These are phyloP conservation scores for Annona squamosa DNA, from an alignment of 164 flowering plant species.

Conservation along the genomic window DNA sequence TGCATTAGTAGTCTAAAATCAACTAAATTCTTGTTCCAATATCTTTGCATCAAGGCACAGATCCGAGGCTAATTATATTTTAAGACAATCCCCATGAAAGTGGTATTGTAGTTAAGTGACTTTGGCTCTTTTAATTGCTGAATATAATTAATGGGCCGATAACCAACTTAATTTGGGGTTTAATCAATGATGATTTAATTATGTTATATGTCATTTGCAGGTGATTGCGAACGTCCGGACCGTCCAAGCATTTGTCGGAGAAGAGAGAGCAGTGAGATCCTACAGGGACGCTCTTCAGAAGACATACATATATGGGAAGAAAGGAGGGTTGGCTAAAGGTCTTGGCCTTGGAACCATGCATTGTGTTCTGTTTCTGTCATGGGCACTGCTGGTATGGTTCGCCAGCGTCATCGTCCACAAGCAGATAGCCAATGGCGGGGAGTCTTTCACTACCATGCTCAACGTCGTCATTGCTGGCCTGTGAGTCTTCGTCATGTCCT, in stretches of 20 bases:
- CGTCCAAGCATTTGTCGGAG: slow-evolving; percentile 95
- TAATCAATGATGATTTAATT: no score
- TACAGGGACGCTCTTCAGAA: slow-evolving; percentile 53
- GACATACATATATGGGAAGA: slow-evolving; percentile 71
- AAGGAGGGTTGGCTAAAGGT: slow-evolving; percentile 90
- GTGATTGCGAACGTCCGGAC: slow-evolving; percentile 89
- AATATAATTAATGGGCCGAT: no score
- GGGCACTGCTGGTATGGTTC: slow-evolving; percentile 95
- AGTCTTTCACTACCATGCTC: slow-evolving; percentile 99
- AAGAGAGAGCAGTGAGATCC: slow-evolving; percentile 68
- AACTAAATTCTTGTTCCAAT: no score
- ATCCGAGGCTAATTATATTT: no score
- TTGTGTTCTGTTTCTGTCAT: slow-evolving; percentile 78
- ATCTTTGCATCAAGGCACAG: no score
- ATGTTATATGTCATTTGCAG: slow-evolving; percentile 22
- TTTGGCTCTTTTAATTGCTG: no score
- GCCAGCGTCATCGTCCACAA: slow-evolving; percentile 85
- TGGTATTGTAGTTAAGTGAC: no score
- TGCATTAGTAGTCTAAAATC: no score
- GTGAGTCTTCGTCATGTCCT: slow-evolving; percentile 36
- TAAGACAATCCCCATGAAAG: no score
- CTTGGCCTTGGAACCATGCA: slow-evolving; percentile 87
- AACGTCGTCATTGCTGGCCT: slow-evolving; percentile 94
- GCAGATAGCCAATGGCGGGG: slow-evolving; percentile 82
- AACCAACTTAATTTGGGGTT: no score